These are phyloP conservation scores for Aphanomyces cochlioides DNA, from an alignment of 352 stramenopile species.

Conservation along the genomic window DNA sequence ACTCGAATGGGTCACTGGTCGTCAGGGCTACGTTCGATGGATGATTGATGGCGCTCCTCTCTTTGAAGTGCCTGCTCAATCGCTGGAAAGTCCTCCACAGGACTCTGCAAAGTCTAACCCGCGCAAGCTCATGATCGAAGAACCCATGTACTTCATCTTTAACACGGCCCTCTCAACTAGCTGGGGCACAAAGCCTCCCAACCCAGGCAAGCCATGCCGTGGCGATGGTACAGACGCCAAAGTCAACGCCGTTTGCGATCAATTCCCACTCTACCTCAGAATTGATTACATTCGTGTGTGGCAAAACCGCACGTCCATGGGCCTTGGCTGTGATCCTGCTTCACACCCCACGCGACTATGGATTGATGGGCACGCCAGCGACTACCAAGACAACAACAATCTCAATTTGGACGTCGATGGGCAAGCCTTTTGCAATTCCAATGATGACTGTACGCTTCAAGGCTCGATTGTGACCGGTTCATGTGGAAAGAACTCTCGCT, in stretches of 20 bases:
- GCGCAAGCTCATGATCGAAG: constrained; percentile 89
- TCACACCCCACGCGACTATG: constrained; percentile 53
- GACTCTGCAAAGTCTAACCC: constrained; percentile 54
- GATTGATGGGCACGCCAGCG: constrained; percentile 66
- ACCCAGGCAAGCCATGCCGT: constrained; percentile 53
- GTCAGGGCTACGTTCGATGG: constrained; percentile 58
- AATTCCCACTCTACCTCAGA: constrained; percentile 60
- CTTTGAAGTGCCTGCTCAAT: constrained; percentile 78
- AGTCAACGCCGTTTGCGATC: constrained; percentile 47
- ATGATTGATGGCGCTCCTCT: constrained; percentile 80
- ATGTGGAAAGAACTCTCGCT: constrained; percentile 44
- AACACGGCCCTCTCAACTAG: constrained; percentile 92
- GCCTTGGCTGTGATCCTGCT: constrained; percentile 51
- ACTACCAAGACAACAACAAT: constrained; percentile 70
- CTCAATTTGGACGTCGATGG: constrained; percentile 48
- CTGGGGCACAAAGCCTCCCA: constrained; percentile 78
- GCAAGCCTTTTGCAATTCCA: constrained; percentile 46
- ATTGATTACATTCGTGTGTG: constrained; percentile 80
- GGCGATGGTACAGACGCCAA: constrained; percentile 35
- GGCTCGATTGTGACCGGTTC: constrained; percentile 54
- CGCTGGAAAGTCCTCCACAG: constrained; percentile 51
- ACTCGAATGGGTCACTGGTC: constrained; percentile 61
- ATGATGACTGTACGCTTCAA: constrained; percentile 58
- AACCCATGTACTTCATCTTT: constrained; percentile 94
- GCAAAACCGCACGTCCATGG: constrained; percentile 54